Conservation (phyloP, 176 grass and related monocot species). For the Cenchrus americanus region DNA sequence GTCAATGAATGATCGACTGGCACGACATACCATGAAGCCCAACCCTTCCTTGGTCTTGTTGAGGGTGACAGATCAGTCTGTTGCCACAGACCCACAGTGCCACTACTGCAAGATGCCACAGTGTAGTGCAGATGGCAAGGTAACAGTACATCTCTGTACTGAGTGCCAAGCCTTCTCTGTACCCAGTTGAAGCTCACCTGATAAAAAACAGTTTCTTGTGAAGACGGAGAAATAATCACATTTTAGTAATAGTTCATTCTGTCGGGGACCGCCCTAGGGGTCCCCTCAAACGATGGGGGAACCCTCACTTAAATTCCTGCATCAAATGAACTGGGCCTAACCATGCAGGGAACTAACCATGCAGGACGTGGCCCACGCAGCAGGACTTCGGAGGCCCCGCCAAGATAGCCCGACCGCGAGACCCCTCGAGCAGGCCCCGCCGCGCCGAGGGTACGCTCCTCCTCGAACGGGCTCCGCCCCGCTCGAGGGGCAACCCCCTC, state of each 20-base stretch:
- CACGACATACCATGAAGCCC: not conserved
- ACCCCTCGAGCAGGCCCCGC: too few relatives aligned
- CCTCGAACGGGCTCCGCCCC: too few relatives aligned
- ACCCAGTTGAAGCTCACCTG: conserved; percentile 2
- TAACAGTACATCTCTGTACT: not conserved
- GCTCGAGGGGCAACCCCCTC: too few relatives aligned
- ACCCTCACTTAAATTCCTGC: too few relatives aligned
- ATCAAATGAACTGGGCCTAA: too few relatives aligned
- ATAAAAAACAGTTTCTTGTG: conserved; percentile 11
- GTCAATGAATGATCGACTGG: not conserved
- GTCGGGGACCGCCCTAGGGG: too few relatives aligned
- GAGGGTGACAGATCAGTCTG: not conserved
- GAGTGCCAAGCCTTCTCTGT: not conserved
- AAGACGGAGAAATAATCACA: not conserved
- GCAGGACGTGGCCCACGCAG: too few relatives aligned
- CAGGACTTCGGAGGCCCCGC: too few relatives aligned
- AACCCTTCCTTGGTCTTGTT: not conserved
- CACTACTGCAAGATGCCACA: not conserved
- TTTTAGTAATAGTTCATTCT: not conserved
- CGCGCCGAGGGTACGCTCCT: too few relatives aligned
- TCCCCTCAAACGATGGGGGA: too few relatives aligned
- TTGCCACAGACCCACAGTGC: not conserved
- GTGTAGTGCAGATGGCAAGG: not conserved
- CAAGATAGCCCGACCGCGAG: too few relatives aligned
- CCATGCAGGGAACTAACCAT: too few relatives aligned